These are phyloP conservation scores for Eutrema yunnanense DNA, from an alignment of 345 rosid species.

Conservation along the genomic window DNA sequence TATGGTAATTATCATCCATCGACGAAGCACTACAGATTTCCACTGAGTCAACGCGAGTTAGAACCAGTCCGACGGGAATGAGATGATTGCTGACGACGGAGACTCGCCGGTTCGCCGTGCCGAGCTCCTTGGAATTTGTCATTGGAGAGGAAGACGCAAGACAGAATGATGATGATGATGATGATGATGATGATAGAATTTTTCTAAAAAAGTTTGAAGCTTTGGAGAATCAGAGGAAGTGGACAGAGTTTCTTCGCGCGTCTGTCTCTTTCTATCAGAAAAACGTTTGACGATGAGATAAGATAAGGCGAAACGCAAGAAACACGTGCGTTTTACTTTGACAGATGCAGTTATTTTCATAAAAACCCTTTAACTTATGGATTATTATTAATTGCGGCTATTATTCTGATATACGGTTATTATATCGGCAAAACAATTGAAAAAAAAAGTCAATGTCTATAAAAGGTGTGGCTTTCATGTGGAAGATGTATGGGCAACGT, in stretches of 20 bases:
- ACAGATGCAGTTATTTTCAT: background rate
- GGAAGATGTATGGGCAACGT: too few relatives aligned
- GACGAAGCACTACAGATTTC: constrained; percentile 37
- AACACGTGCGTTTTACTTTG: background rate
- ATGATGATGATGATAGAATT: background rate
- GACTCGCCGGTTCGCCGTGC: constrained; percentile 42
- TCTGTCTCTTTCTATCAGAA: background rate
- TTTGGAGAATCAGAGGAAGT: constrained; percentile 23
- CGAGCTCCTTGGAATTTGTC: constrained; percentile 30
- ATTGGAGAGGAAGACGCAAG: constrained; percentile 20
- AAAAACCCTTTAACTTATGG: background rate
- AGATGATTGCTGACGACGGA: constrained; percentile 55
- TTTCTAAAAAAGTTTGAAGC: background rate
- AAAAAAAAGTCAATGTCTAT: too few relatives aligned
- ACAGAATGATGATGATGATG: background rate
- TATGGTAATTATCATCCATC: constrained; percentile 58
- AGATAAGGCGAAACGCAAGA: constrained; percentile 22
- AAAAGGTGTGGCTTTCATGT: too few relatives aligned
- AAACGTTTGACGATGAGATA: constrained; percentile 19
- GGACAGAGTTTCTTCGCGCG: constrained; percentile 25
- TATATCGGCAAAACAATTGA: too few relatives aligned
- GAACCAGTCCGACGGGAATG: background rate
- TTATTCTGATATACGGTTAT: too few relatives aligned
- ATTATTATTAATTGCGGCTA: background rate
- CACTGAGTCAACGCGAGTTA: constrained; percentile 20